A percentile compares a stretch with the other conserved stretches of the same genome.
Conservation (phyloP, 208 protist genomes). For the Herpetomonas muscarum region DNA sequence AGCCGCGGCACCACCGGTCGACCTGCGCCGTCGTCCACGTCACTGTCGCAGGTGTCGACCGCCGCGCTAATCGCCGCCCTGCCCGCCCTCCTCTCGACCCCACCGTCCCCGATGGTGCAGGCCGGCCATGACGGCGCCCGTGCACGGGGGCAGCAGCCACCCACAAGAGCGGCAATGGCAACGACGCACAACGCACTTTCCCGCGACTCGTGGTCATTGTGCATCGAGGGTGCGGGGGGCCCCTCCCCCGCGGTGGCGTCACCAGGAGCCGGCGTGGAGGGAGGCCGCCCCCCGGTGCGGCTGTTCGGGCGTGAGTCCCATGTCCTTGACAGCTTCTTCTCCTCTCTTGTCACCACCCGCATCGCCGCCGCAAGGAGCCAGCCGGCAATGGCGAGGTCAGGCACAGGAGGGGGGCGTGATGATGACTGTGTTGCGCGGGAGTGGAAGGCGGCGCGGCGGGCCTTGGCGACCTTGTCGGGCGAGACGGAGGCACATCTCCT, state of each 20-base stretch:
- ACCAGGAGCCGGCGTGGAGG: not conserved
- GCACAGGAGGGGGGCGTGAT: not conserved
- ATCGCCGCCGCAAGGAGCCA: conserved; percentile 6
- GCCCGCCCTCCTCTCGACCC: not conserved
- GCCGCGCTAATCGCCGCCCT: not conserved
- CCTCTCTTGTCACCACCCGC: not conserved
- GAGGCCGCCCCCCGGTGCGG: too few species aligned
- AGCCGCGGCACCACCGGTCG: not conserved
- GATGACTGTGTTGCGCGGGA: not conserved
- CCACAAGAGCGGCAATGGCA: too few species aligned
- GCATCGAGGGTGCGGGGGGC: too few species aligned
- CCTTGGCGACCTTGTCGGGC: not conserved
- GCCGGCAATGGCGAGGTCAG: not conserved
- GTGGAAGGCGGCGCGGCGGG: not conserved
- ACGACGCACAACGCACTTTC: too few species aligned
- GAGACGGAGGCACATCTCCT: conserved; percentile 1
- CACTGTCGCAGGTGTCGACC: not conserved
- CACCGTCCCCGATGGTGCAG: not conserved
- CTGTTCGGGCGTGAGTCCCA: not conserved
- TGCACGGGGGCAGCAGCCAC: too few species aligned
- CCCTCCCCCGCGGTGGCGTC: not conserved
- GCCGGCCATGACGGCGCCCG: too few species aligned
- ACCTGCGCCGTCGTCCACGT: too few species aligned
- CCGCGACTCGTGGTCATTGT: too few species aligned
- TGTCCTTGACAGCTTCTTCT: conserved; percentile 6